Percentiles rank a stretch among this genome's conserved stretches.
Evolutionary conservation across 129 eudicot species (phyloP).

Genomic region (Calendula officinalis): DNA sequence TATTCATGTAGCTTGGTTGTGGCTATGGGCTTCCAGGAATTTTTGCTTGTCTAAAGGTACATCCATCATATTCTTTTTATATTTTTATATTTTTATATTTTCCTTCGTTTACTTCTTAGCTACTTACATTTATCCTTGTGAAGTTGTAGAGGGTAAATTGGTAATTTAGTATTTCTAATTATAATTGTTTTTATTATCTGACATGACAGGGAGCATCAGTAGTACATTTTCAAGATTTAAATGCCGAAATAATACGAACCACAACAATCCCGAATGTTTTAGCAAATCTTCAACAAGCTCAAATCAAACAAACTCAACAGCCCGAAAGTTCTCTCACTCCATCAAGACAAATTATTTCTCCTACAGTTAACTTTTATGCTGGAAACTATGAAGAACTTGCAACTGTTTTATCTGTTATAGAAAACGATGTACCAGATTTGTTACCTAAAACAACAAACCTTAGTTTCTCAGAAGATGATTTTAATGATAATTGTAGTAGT

Average conservation of each 20-base stretch:
- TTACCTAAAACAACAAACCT: slow-evolving; percentile 48
- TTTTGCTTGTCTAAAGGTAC: slow-evolving; percentile 78
- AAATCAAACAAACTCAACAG: slow-evolving; percentile 59
- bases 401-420: slow-evolving; percentile 50
- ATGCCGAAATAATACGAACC: slow-evolving; percentile 66
- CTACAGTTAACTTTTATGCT: slow-evolving; percentile 60
- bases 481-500: slow-evolving; percentile 67
- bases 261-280: slow-evolving; percentile 76
- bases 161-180: neutral
- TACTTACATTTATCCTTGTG: slow-evolving; percentile 7
- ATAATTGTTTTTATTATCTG: neutral
- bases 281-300: slow-evolving; percentile 71
- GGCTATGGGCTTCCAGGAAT: slow-evolving; percentile 74
- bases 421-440: slow-evolving; percentile 41
- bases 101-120: neutral
- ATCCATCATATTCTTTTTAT: neutral
- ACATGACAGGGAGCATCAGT: slow-evolving; percentile 62
- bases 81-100: neutral
- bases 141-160: neutral
- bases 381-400: slow-evolving; percentile 87
- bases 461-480: slow-evolving; percentile 76
- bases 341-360: slow-evolving; percentile 56
- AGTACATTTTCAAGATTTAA: slow-evolving; percentile 69
- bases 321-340: slow-evolving; percentile 68
- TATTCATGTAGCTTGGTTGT: slow-evolving; percentile 53